phyloP scores from a whole-genome alignment of 1,139 yeast species.

The Blastobotrys ciferrii region DNA sequence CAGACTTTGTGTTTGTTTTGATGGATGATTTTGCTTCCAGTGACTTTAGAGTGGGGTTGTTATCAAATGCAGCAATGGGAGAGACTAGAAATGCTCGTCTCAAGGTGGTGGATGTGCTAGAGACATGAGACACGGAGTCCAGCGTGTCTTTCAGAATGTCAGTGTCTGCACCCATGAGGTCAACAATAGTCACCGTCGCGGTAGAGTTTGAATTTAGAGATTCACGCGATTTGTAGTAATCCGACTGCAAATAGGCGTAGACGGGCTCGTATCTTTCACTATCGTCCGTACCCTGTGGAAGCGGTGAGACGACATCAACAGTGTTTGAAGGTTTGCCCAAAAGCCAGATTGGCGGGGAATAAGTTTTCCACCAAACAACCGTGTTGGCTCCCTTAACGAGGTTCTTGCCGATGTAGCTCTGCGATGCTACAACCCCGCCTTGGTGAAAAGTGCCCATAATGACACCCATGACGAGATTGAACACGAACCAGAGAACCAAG shows the following conservation, averaged over 20 bases:
- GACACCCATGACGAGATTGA: constrained; percentile 58
- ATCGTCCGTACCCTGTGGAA: constrained; percentile 26
- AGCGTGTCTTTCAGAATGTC: constrained; percentile 32
- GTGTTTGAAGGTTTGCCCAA: constrained; percentile 44
- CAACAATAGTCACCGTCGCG: constrained; percentile 39
- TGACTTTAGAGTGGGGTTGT: constrained; percentile 4
- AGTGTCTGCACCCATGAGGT: constrained; percentile 56
- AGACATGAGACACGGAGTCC: constrained; percentile 18
- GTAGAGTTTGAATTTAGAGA: neutral
- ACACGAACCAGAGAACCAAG: constrained; percentile 57
- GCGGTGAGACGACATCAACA: constrained; percentile 30
- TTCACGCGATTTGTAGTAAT: constrained; percentile 24
- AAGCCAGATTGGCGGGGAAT: constrained; percentile 90
- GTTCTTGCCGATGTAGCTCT: constrained; percentile 42
- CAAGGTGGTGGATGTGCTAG: constrained; percentile 18
- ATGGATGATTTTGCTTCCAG: constrained; percentile 3
- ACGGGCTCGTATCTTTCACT: constrained; percentile 37
- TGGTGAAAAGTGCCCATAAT: constrained; percentile 85
- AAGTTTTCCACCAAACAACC: constrained; percentile 82
- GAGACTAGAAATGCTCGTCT: constrained; percentile 42
- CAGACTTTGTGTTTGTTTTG: constrained; percentile 7
- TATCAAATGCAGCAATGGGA: constrained; percentile 42
- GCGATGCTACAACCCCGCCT: constrained; percentile 79
- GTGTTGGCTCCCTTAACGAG: constrained; percentile 28
- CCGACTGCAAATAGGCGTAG: constrained; percentile 34